Conservation (phyloP, 2,329 filamentous ascomycete species). For the Curvularia sp. region DNA sequence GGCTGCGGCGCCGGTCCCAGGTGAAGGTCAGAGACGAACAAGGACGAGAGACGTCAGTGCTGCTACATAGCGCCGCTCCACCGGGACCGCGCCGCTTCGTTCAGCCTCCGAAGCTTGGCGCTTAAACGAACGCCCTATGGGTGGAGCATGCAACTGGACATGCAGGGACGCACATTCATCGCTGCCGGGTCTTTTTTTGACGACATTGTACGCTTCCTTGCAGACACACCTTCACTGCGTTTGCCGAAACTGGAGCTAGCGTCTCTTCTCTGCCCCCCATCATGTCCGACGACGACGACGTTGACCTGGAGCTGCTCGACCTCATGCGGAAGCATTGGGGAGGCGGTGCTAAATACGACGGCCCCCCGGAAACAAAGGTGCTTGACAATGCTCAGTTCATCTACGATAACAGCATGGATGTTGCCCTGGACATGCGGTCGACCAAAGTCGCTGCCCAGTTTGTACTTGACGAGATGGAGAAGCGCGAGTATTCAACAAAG, state of each 20-base stretch:
- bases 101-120: constrained; percentile 40
- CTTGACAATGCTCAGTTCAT: constrained; percentile 83
- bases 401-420: constrained; percentile 91
- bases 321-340: constrained; percentile 82
- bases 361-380: constrained; percentile 77
- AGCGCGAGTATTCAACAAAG: constrained; percentile 80
- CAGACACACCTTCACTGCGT: constrained; percentile 6
- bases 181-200: not conserved
- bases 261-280: constrained; percentile 22
- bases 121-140: constrained; percentile 28
- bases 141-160: constrained; percentile 19
- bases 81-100: constrained; percentile 17
- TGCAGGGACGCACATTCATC: constrained; percentile 8
- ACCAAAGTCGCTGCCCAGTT: constrained; percentile 81
- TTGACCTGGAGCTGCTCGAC: constrained; percentile 84
- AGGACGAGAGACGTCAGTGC: constrained; percentile 35
- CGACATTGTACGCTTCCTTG: not conserved
- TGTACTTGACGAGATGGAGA: constrained; percentile 83
- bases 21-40: constrained; percentile 27
- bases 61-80: constrained; percentile 26
- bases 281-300: constrained; percentile 95
- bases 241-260: constrained; percentile 11
- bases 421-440: constrained; percentile 82
- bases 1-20: constrained; percentile 17
- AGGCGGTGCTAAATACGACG: constrained; percentile 62